Base-by-base conservation (phyloP, 1,139 yeast genomes). In the Hyphopichia buzzinii region DNA sequence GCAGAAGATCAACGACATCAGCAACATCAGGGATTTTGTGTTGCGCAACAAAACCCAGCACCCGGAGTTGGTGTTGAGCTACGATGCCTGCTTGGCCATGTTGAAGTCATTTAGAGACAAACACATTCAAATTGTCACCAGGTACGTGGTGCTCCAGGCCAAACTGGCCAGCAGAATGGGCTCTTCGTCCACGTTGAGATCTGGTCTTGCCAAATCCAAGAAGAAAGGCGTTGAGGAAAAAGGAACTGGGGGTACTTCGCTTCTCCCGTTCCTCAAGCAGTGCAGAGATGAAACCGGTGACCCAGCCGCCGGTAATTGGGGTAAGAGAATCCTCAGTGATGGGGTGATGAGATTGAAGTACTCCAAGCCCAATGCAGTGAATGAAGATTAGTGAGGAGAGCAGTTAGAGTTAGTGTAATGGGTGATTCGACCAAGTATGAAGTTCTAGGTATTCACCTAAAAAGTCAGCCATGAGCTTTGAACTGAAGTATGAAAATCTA, bases 281-380 rank as follows among this genome's bases (percentile, higher is more conserved):
- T 90, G 96, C 47, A 79, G 97, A 57, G 97, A 90, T 62, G 97
- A 90, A 58, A 90, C 96, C 8, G 95, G 95, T 29, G 92, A 84
- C 50, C 80, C 89, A 6, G 95, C 96, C 17, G 95, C 95, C 26
- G 92, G 95, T 39, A 74, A 68, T 36, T 87, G 96, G 96, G 96
- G 95, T 58, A 78, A 79, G 52, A 72, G 92, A 42, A 67, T 87
- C 29, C 72, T 87, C 42, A 76, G 84, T 36, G 82, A 79, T 46
- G 81, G 81, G 22, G 72, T 71, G 4, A 68, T 70, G 74, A 59
- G 71, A 36, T 55, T 76, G 44, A 67, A 57, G 40, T 67, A 61
- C 42, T 64, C 74, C 21, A 60, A 55, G 39, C 46, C 64, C 7
- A 61, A 60, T 38, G 64, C 55, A 5, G 51, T 61, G 27, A 61